These are phyloP conservation scores for Saposhnikovia divaricata DNA, from an alignment of 129 eudicot genomes.

Conservation along the genomic window DNA sequence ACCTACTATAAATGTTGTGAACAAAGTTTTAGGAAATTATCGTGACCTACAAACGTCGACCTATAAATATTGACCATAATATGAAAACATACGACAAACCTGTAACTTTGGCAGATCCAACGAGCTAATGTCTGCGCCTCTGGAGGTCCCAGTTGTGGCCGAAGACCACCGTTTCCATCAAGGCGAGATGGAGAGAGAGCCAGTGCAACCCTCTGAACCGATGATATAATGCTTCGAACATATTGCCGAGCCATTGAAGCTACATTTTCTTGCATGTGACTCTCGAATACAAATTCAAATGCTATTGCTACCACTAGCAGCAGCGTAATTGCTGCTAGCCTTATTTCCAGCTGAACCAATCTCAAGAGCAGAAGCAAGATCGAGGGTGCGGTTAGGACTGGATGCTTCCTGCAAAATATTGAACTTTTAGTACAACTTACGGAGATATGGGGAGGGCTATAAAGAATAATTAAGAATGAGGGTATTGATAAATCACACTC, in stretches of 20 bases:
- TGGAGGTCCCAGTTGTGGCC: constrained; percentile 62
- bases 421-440: background rate
- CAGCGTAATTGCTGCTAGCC: constrained; percentile 37
- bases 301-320: constrained; percentile 52
- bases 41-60: background rate
- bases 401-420: constrained; percentile 39
- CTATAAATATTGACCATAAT: background rate
- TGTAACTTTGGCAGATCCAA: constrained; percentile 93
- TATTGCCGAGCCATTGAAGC: constrained; percentile 93
- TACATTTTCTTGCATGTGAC: constrained; percentile 84
- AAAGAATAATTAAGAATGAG: background rate
- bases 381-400: constrained; percentile 78
- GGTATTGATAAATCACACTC: background rate
- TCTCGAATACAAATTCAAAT: constrained; percentile 84
- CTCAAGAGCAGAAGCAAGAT: constrained; percentile 93
- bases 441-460: background rate
- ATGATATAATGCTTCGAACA: constrained; percentile 69
- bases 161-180: constrained; percentile 38
- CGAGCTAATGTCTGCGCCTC: constrained; percentile 82
- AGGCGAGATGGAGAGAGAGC: constrained; percentile 90
- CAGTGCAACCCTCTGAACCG: constrained; percentile 91
- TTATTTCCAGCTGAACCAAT: constrained; percentile 67
- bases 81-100: constrained; percentile 29
- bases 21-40: background rate
- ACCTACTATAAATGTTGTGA: background rate